phyloP scores from a whole-genome alignment of 2,329 filamentous ascomycete species.

The Penicillium corylophilum region DNA sequence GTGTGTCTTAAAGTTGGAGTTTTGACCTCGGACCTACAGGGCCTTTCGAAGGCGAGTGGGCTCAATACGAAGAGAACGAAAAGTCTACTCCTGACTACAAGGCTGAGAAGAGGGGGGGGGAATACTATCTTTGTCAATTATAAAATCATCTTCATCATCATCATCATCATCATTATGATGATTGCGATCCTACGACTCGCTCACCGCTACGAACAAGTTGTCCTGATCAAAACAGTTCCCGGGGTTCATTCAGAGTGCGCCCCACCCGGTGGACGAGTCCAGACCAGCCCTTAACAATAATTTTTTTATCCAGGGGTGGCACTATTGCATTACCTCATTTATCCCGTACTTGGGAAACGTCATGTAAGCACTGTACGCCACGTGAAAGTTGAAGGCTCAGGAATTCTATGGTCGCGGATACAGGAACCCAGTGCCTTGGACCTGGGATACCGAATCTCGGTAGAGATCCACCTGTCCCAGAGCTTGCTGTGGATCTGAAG shows the following conservation, averaged over 20 bases:
- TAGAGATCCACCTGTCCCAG: constrained; percentile 25
- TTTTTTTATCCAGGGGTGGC: neutral
- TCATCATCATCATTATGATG: neutral
- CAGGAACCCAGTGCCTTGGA: constrained; percentile 18
- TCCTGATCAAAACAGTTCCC: neutral
- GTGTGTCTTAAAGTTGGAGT: constrained; percentile 2
- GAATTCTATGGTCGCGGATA: constrained; percentile 13
- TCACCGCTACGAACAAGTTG: neutral
- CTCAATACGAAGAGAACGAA: neutral
- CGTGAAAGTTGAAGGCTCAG: constrained; percentile 13
- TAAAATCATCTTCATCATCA: neutral
- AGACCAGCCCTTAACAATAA: neutral
- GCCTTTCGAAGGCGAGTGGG: neutral
- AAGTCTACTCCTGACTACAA: neutral
- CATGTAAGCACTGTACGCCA: constrained; percentile 13
- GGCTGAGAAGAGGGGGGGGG: neutral
- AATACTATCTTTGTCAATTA: too few species aligned
- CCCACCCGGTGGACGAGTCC: neutral
- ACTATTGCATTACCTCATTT: neutral
- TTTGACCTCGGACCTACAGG: constrained; percentile 7
- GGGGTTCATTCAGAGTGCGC: neutral
- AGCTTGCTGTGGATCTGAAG: constrained; percentile 16
- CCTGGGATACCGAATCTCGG: constrained; percentile 24
- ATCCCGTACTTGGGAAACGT: constrained; percentile 1
- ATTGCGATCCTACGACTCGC: neutral